Base-by-base conservation (phyloP, 805 yeast genomes). In the Saturnispora sanitii region DNA sequence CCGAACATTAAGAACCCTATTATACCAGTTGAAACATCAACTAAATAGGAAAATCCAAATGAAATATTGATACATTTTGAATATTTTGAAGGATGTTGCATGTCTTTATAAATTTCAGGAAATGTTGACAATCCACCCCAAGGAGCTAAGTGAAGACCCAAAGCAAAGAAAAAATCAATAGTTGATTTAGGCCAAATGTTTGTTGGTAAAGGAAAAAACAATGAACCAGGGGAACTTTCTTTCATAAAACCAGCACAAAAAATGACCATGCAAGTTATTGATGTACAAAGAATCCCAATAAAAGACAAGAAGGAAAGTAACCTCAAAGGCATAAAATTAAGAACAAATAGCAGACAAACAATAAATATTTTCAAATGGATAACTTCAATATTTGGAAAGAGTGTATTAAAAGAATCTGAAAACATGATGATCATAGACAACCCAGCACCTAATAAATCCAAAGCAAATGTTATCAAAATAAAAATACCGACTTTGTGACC, bases 41-140 rank as follows among this genome's bases (percentile, higher is more conserved):
- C 70, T 1, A 71, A 23, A 37, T 73, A 67, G 2, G 86, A 75
- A 45, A 79, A 75, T 19, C 70, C 53, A 49, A 79, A 82, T 0
- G 90, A 77, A 2, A 69, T 56, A 35, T 65, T 61, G 53, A 80
- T 65, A 45, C 86, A 75, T 13, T 56, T 54, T 16, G 62, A 60
- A 57, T 73, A 80, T 46, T 71, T 73, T 23, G 64, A 55, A 6
- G 86, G 86, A 41, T 71, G 78, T 52, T 77, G 68, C 82, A 82
- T 82, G 55, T 82, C 92, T 30, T 72, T 63, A 55, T 75, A 77
- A 33, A 82, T 61, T 50, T 79, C 83, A 2, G 90, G 90, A 49
- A 80, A 80, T 6, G 82, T 79, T 1, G 86, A 84, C 55, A 82
- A 90, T 2, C 92, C 92, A 42, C 90, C 90, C 76, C 84, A 82